These are phyloP conservation scores for Dunaliella primolecta DNA, from an alignment of 139 green algal species.

Conservation along the genomic window DNA sequence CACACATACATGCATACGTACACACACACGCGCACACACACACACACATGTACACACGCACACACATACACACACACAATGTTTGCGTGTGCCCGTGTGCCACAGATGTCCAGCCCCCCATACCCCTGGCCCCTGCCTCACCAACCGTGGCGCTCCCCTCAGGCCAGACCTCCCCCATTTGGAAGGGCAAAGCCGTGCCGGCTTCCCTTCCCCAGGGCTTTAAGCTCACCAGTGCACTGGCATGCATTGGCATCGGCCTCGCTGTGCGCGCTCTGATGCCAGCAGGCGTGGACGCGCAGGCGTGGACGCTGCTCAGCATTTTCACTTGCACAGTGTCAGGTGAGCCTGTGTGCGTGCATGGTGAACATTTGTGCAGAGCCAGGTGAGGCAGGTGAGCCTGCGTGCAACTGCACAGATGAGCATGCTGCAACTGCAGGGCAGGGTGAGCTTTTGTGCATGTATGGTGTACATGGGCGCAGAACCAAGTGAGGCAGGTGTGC, in stretches of 20 bases:
- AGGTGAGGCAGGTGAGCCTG: background rate
- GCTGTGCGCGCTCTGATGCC: conserved; percentile 74
- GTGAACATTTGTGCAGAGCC: background rate
- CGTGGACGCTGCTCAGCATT: conserved; percentile 88
- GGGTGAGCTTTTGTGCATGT: background rate
- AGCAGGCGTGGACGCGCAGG: conserved; percentile 41
- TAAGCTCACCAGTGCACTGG: background rate
- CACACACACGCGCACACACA: conserved; percentile 7
- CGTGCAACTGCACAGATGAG: background rate
- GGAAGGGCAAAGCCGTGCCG: background rate
- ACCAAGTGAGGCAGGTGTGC: too few species aligned
- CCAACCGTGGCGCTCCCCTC: background rate
- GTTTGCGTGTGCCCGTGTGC: too few species aligned
- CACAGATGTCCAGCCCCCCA: too few species aligned
- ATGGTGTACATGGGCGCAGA: background rate
- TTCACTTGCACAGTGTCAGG: conserved; percentile 84
- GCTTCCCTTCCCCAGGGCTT: background rate
- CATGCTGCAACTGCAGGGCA: background rate
- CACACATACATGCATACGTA: background rate
- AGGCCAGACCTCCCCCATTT: background rate
- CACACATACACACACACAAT: conserved; percentile 4
- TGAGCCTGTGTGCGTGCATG: conserved; percentile 7
- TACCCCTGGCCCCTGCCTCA: too few species aligned
- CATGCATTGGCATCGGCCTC: conserved; percentile 67
- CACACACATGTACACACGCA: conserved; percentile 6